Evolutionary conservation across 148 eudicot genomes (phyloP).

Genomic region (Nepenthes gracilis): DNA sequence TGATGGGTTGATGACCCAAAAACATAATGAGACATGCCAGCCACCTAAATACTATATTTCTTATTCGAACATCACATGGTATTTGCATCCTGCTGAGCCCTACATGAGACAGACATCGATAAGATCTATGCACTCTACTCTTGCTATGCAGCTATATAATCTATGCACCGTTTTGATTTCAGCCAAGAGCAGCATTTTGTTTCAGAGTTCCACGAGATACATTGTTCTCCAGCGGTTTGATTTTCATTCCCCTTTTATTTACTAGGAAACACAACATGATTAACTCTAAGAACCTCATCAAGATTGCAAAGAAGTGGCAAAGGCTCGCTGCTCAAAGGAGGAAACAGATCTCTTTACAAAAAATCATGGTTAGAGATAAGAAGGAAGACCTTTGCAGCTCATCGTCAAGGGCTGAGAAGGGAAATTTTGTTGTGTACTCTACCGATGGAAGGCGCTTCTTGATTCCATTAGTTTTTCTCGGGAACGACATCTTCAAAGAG

Average conservation of each 20-base stretch:
- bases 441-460: constrained; percentile 15
- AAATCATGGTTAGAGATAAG: background rate
- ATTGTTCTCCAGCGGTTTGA: background rate
- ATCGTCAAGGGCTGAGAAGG: constrained; percentile 10
- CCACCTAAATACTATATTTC: no score
- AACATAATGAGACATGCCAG: no score
- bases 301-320: constrained; percentile 17
- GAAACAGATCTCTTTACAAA: constrained; percentile 7
- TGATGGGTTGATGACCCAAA: no score
- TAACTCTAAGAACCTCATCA: constrained; percentile 19
- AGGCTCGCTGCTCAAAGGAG: constrained; percentile 16
- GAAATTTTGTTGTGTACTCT: constrained; percentile 15
- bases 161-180: no score
- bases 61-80: no score
- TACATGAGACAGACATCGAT: no score
- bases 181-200: background rate
- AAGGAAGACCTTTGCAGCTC: background rate
- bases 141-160: no score
- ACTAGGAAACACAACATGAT: constrained; percentile 11
- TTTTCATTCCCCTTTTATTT: background rate
- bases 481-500: constrained; percentile 20
- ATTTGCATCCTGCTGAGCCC: no score
- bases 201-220: background rate
- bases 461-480: constrained; percentile 6
- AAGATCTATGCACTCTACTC: no score